phyloP scores from a whole-genome alignment of 352 stramenopile species.

The Phytophthora fragariae region DNA sequence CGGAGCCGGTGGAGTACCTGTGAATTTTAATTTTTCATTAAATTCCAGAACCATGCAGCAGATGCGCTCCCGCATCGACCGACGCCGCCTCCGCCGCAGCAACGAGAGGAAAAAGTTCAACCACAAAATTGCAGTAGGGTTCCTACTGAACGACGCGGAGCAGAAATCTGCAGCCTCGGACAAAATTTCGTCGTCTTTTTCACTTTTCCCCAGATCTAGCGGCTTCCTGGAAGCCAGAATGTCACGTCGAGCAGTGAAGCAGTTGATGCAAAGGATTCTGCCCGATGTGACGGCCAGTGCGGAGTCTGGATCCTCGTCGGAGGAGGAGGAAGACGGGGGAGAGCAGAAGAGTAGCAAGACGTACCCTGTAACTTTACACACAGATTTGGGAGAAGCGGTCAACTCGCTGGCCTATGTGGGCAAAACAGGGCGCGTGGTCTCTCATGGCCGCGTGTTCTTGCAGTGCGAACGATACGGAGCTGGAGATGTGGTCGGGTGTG shows the following conservation, averaged over 20 bases:
- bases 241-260: slow-evolving; percentile 33
- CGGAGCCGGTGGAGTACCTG: slow-evolving; percentile 1
- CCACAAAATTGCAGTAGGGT: slow-evolving; percentile 60
- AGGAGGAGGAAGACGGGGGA: slow-evolving; percentile 19
- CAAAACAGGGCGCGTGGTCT: slow-evolving; percentile 61
- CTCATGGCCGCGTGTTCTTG: slow-evolving; percentile 53
- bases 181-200: slow-evolving; percentile 4
- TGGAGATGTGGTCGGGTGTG: slow-evolving; percentile 68
- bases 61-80: slow-evolving; percentile 51
- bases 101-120: slow-evolving; percentile 47
- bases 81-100: slow-evolving; percentile 39
- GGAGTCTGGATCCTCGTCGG: slow-evolving; percentile 17
- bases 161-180: neutral
- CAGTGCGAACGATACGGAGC: slow-evolving; percentile 61
- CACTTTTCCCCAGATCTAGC: slow-evolving; percentile 3
- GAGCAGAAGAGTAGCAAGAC: slow-evolving; percentile 13
- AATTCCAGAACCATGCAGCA: slow-evolving; percentile 51
- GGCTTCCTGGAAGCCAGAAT: slow-evolving; percentile 25
- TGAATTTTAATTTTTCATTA: slow-evolving; percentile 57
- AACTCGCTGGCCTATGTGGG: slow-evolving; percentile 65
- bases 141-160: slow-evolving; percentile 43
- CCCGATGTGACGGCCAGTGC: slow-evolving; percentile 1
- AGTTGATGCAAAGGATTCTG: slow-evolving; percentile 37
- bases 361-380: slow-evolving; percentile 33
- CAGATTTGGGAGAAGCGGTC: slow-evolving; percentile 48